Percentiles rank a stretch among this genome's conserved stretches.
These are phyloP conservation scores for Filobasidium floriforme DNA, from an alignment of 768 basidiomycete genomes.

Conservation along the genomic window DNA sequence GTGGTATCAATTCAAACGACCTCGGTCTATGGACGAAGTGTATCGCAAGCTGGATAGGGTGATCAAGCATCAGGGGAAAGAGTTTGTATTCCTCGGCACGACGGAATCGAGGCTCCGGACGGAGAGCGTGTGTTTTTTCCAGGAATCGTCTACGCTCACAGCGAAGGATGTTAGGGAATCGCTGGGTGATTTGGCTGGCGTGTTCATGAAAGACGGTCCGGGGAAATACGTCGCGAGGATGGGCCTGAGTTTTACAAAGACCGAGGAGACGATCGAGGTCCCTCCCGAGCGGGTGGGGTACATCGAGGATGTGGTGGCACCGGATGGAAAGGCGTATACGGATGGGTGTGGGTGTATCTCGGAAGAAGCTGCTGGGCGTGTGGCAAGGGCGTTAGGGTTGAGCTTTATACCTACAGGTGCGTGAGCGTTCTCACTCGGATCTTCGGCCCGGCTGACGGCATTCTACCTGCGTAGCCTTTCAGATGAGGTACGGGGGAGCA, in stretches of 20 bases:
- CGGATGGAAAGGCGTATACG: slow-evolving; percentile 29
- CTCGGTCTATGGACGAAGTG: neutral
- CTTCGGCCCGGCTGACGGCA: neutral
- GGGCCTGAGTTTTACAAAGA: slow-evolving; percentile 35
- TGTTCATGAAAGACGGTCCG: slow-evolving; percentile 27
- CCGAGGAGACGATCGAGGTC: slow-evolving; percentile 24
- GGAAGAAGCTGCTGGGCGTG: slow-evolving; percentile 25
- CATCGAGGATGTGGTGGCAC: slow-evolving; percentile 25
- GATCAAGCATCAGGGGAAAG: neutral
- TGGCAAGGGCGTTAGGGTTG: slow-evolving; percentile 5
- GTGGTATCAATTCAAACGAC: slow-evolving; percentile 2
- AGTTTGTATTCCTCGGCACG: slow-evolving; percentile 8
- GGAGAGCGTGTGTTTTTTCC: slow-evolving; percentile 4
- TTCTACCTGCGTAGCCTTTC: slow-evolving; percentile 11
- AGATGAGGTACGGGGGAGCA: slow-evolving; percentile 9
- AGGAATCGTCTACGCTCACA: neutral
- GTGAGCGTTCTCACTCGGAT: no score
- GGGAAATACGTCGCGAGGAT: slow-evolving; percentile 35
- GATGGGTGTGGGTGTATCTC: slow-evolving; percentile 37
- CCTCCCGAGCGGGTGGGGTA: slow-evolving; percentile 13
- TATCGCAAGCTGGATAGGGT: neutral
- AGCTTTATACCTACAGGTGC: slow-evolving; percentile 13
- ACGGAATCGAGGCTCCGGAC: slow-evolving; percentile 5
- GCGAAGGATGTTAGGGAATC: slow-evolving; percentile 2
- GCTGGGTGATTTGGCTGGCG: slow-evolving; percentile 30